Conservation (phyloP, 2,329 filamentous ascomycete species). For the Hymenoscyphus salicellus region DNA sequence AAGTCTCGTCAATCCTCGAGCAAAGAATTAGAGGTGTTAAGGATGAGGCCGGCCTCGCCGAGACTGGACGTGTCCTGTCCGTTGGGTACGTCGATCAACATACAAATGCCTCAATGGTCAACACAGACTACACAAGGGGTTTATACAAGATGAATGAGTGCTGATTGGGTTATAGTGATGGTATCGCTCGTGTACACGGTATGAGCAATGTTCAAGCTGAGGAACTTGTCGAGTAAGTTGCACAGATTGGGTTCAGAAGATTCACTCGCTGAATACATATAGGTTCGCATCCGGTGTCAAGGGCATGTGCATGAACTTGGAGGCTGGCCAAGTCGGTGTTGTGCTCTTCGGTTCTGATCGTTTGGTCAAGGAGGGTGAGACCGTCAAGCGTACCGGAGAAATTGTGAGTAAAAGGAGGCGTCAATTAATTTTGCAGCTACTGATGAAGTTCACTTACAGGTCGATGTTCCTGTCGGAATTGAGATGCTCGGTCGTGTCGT, state of each 20-base stretch:
- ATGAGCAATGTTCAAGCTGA: constrained; percentile 99
- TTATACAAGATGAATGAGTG: constrained; percentile 5
- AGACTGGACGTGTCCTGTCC: constrained; percentile 98
- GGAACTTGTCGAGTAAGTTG: constrained; percentile 96
- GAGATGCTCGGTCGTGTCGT: constrained; percentile 97
- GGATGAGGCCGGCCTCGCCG: constrained; percentile 92
- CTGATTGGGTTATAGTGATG: constrained; percentile 67
- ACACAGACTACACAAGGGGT: constrained; percentile 21
- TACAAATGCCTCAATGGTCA: constrained; percentile 11
- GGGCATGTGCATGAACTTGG: constrained; percentile 99
- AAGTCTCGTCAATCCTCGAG: constrained; percentile 99
- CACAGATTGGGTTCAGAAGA: constrained; percentile 14
- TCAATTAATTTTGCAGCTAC: background rate
- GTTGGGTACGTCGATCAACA: constrained; percentile 75
- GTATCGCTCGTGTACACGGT: constrained; percentile 99
- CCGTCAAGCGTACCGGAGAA: constrained; percentile 98
- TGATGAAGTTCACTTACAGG: constrained; percentile 51
- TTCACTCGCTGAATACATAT: constrained; percentile 21
- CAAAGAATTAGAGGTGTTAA: constrained; percentile 98
- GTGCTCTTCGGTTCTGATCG: constrained; percentile 99
- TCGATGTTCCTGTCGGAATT: constrained; percentile 90
- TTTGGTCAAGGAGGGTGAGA: constrained; percentile 99
- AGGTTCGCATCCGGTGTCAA: constrained; percentile 99
- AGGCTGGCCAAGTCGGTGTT: constrained; percentile 99
- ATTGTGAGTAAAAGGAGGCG: constrained; percentile 67